A percentile compares a stretch with the other conserved stretches of the same genome.
phyloP scores from a whole-genome alignment of 2,329 filamentous ascomycete genomes.

The Calonectria honghensis region DNA sequence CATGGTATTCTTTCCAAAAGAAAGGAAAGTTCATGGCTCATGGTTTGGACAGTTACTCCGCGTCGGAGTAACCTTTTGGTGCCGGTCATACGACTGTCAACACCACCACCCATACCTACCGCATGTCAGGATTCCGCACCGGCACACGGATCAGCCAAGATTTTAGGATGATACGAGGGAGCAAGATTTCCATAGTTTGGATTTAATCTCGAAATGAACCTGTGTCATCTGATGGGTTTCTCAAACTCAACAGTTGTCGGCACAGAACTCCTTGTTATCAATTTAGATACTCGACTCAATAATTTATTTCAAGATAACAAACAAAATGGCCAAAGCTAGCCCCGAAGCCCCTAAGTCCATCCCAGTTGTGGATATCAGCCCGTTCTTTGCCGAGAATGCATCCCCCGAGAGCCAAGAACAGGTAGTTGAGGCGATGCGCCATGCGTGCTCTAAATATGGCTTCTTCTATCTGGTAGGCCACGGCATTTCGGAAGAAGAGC shows the following conservation, averaged over 20 bases:
- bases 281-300: neutral
- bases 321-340: neutral
- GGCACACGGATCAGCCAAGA: neutral
- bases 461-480: neutral
- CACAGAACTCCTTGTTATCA: neutral
- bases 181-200: neutral
- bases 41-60: neutral
- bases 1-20: no score
- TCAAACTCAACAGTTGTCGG: neutral
- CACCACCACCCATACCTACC: neutral
- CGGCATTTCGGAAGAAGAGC: neutral
- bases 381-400: slow-evolving; percentile 3
- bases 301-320: neutral
- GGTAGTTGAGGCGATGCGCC: neutral
- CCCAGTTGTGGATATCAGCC: neutral
- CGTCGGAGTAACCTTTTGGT: neutral
- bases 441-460: slow-evolving; percentile 5
- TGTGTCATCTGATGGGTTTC: neutral
- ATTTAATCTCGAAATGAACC: neutral
- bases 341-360: neutral
- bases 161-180: neutral
- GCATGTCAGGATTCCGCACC: no score
- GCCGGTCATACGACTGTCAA: neutral
- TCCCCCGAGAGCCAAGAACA: neutral
- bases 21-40: neutral